Evolutionary conservation across 352 stramenopile species (phyloP).

Genomic region (Globisporangium acanthophoron): DNA sequence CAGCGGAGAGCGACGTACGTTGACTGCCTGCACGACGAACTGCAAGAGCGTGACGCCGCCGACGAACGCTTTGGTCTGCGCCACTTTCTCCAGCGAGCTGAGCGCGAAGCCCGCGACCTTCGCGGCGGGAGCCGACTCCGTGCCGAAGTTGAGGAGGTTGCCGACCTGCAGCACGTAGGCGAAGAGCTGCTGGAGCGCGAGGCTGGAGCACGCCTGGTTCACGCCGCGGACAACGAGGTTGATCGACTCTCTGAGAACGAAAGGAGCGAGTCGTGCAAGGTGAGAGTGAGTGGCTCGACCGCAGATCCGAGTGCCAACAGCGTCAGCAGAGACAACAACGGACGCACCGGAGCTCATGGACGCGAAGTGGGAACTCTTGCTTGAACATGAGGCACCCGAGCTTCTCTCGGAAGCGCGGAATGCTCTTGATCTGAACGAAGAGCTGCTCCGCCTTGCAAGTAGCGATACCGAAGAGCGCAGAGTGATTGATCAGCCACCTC

Average conservation of each 20-base stretch:
- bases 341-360: slow-evolving; percentile 64
- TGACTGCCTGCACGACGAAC: slow-evolving; percentile 71
- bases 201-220: slow-evolving; percentile 63
- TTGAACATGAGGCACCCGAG: slow-evolving; percentile 78
- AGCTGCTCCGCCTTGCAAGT: slow-evolving; percentile 55
- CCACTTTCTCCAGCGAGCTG: slow-evolving; percentile 70
- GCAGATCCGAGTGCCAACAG: neutral
- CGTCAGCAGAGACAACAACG: neutral
- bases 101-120: slow-evolving; percentile 63
- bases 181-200: slow-evolving; percentile 53
- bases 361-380: slow-evolving; percentile 59
- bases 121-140: neutral
- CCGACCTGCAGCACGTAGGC: slow-evolving; percentile 73
- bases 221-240: slow-evolving; percentile 60
- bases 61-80: slow-evolving; percentile 75
- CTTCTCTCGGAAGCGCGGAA: slow-evolving; percentile 63
- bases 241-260: slow-evolving; percentile 39
- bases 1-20: slow-evolving; percentile 22
- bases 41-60: slow-evolving; percentile 72
- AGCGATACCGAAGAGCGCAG: neutral
- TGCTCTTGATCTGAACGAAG: slow-evolving; percentile 51
- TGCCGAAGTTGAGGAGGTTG: slow-evolving; percentile 73
- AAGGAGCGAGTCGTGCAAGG: neutral
- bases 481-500: neutral
- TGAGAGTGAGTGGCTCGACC: neutral